These are phyloP conservation scores for Lagenaria siceraria DNA, from an alignment of 306 rosid species.

Conservation along the genomic window DNA sequence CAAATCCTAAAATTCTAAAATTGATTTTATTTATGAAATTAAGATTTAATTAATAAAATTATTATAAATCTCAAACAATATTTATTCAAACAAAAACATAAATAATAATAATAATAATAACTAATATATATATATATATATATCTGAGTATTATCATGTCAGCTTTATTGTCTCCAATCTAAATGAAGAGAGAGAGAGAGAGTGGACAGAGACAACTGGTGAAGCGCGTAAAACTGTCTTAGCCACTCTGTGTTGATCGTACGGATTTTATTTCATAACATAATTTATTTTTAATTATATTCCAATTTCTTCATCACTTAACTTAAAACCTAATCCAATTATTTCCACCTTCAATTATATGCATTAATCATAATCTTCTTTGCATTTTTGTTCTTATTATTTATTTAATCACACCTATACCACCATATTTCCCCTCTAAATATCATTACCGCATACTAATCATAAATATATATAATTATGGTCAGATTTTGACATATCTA, in stretches of 20 bases:
- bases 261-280: not conserved
- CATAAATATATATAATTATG: not conserved
- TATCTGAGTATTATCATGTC: not conserved
- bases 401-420: not conserved
- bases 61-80: too few species aligned
- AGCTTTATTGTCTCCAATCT: not conserved
- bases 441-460: not conserved
- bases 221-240: conserved; percentile 6
- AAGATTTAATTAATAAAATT: too few species aligned
- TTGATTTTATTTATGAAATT: too few species aligned
- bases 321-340: conserved; percentile 2
- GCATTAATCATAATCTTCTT: not conserved
- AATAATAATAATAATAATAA: too few species aligned
- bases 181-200: conserved; percentile 6
- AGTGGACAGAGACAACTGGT: conserved; percentile 5
- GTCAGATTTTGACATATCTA: not conserved
- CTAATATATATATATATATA: too few species aligned
- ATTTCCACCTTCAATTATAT: not conserved
- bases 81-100: too few species aligned
- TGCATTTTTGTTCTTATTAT: not conserved
- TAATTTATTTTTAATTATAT: not conserved
- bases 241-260: not conserved
- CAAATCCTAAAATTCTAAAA: too few species aligned
- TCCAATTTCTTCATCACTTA: not conserved
- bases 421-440: not conserved